A percentile compares a stretch with the other conserved stretches of the same genome.
phyloP scores from a whole-genome alignment of 768 basidiomycete genomes.

The Macrolepiota dolichaula region DNA sequence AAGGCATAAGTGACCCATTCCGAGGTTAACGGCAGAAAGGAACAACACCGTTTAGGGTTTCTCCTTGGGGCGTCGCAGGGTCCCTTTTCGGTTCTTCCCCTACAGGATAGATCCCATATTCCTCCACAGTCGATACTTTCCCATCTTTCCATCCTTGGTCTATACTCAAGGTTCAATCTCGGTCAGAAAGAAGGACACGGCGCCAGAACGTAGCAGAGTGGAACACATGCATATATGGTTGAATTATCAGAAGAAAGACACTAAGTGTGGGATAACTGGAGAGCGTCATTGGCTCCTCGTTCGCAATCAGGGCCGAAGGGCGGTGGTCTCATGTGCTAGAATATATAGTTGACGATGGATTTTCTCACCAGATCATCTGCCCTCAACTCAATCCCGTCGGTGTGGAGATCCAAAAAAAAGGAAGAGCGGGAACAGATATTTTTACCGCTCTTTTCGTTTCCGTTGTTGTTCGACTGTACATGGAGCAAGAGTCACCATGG shows the following conservation, averaged over 20 bases:
- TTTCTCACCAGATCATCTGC: conserved; percentile 7
- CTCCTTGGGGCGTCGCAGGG: background rate
- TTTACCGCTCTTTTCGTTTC: background rate
- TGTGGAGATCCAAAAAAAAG: background rate
- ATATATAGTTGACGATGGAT: background rate
- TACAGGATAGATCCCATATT: background rate
- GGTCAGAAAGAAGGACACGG: background rate
- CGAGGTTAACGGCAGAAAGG: conserved; percentile 4
- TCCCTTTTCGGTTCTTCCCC: background rate
- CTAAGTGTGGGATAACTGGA: background rate
- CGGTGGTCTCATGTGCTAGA: background rate
- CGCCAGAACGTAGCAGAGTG: background rate
- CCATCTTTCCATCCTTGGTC: background rate
- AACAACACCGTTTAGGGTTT: background rate
- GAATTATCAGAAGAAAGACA: background rate
- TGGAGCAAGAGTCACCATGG: background rate
- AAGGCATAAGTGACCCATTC: background rate
- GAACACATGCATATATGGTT: background rate
- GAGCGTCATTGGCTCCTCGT: background rate
- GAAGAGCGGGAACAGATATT: background rate
- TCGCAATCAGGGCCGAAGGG: conserved; percentile 8
- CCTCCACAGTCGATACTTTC: background rate
- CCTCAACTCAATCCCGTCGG: conserved; percentile 3
- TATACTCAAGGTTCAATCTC: background rate
- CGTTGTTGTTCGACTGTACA: background rate